These are phyloP conservation scores for Yarrowia hollandica DNA, from an alignment of 805 yeast species.

Conservation along the genomic window DNA sequence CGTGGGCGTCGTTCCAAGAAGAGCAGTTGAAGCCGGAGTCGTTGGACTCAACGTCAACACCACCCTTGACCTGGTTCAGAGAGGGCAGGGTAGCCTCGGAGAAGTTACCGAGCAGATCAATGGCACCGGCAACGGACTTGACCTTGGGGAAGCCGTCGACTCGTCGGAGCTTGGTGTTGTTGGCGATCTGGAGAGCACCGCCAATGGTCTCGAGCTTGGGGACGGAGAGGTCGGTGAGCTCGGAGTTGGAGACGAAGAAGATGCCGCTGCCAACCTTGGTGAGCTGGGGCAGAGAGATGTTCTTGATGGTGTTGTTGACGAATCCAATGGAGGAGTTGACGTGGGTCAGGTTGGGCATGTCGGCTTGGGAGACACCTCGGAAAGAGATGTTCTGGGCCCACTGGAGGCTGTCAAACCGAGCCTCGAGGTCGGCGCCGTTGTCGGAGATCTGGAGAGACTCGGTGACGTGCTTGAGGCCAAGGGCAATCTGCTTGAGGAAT, in stretches of 20 bases:
- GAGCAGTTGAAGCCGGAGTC: slow-evolving; percentile 79
- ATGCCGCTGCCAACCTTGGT: slow-evolving; percentile 76
- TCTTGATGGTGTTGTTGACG: slow-evolving; percentile 62
- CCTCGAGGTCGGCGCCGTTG: slow-evolving; percentile 78
- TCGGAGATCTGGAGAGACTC: slow-evolving; percentile 74
- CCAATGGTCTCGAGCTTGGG: slow-evolving; percentile 69
- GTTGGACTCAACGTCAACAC: slow-evolving; percentile 73
- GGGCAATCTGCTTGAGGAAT: slow-evolving; percentile 62
- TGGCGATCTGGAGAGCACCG: slow-evolving; percentile 90
- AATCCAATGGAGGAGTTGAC: slow-evolving; percentile 84
- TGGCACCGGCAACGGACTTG: slow-evolving; percentile 83
- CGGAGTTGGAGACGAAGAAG: slow-evolving; percentile 69
- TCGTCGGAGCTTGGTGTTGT: slow-evolving; percentile 70
- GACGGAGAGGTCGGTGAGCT: slow-evolving; percentile 68
- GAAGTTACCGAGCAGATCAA: slow-evolving; percentile 76
- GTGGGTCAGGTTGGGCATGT: slow-evolving; percentile 63
- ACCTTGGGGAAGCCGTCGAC: slow-evolving; percentile 75
- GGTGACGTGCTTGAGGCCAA: slow-evolving; percentile 71
- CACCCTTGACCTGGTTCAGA: slow-evolving; percentile 84
- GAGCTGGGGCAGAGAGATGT: slow-evolving; percentile 48
- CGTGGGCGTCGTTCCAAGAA: slow-evolving; percentile 68
- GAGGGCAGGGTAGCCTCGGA: slow-evolving; percentile 72
- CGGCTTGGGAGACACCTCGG: slow-evolving; percentile 73
- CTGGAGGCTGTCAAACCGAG: slow-evolving; percentile 51
- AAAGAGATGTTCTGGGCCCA: slow-evolving; percentile 89